phyloP scores from a whole-genome alignment of 2,329 filamentous ascomycete genomes.

The Lasiodiplodia sp. region DNA sequence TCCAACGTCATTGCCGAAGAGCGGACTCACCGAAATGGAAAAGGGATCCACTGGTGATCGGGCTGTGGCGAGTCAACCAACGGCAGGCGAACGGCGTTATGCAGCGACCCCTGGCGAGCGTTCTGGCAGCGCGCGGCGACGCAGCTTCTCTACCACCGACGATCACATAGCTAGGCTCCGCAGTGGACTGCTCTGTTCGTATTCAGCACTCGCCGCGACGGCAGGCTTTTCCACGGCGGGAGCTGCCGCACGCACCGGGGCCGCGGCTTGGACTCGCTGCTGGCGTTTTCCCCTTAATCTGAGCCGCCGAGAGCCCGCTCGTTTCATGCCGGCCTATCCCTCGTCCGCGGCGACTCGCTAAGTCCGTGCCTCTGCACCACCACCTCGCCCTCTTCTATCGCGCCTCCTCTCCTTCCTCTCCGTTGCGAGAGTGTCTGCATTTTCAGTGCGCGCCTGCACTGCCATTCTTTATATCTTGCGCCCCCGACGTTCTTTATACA shows the following conservation, averaged over 20 bases:
- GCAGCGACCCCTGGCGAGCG: constrained; percentile 17
- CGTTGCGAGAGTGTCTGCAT: constrained; percentile 19
- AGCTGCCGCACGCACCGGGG: constrained; percentile 14
- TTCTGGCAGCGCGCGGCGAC: neutral
- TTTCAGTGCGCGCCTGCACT: constrained; percentile 24
- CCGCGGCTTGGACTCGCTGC: constrained; percentile 15
- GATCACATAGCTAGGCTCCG: constrained; percentile 5
- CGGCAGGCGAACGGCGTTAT: constrained; percentile 14
- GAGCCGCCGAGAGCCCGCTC: constrained; percentile 25
- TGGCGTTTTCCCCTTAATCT: constrained; percentile 27
- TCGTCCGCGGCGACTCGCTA: constrained; percentile 14
- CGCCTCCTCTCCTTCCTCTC: constrained; percentile 20
- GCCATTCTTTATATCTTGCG: constrained; percentile 25
- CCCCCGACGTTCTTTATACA: constrained; percentile 18
- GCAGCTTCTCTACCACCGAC: neutral
- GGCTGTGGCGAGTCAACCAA: constrained; percentile 11
- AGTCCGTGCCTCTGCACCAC: constrained; percentile 23
- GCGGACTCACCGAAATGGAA: neutral
- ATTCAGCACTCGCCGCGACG: constrained; percentile 16
- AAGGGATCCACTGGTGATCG: constrained; percentile 24
- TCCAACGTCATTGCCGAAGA: constrained; percentile 24
- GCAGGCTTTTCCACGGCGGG: constrained; percentile 23
- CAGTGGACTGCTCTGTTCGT: constrained; percentile 17
- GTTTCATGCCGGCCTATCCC: constrained; percentile 25
- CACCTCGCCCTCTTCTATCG: constrained; percentile 26